Base-by-base conservation (phyloP, 129 eudicot species). In the Escallonia herrerae region DNA sequence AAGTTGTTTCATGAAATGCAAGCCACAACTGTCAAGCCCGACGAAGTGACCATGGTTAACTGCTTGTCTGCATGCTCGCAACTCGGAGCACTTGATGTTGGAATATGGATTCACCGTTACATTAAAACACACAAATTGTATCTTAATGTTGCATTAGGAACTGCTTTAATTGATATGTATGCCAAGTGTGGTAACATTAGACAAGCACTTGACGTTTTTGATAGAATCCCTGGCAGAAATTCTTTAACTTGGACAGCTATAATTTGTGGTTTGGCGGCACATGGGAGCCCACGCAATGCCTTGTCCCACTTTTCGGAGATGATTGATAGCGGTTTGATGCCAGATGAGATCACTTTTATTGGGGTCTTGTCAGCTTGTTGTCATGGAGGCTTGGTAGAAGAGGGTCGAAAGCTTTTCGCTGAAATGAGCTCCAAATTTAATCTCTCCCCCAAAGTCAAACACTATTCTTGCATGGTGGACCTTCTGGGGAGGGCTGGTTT, bases 101-200 rank as follows among this genome's bases (percentile, higher is more conserved):
- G 96, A 15, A 72, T 73, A 14, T 85, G 96, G 96, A 72, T 89
- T 54, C 96, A 89, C 59, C 70, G 5, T 43, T 83, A 79, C 79
- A 78, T 80, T 14, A 50, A 74, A n/a, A 80, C 58, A 67, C 74
- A 85, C 60, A 76, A 76, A 49, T 79, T 85, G 42, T 56, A 69
- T 12, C 37, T 82, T 3, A 85, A 68, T 52, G 87, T 76, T 59
- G 76, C 80, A 37, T 63, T 89, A 49, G 90, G 87, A 41, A 89
- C 94, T 14, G 83, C 94, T n/a, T 63, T 89, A 46, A 82, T 85
- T 5, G 94, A 89, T 70, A 89, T 89, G 96, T 89, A 89, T 67
- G 87, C 87, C 51, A 85, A 85, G 68, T 89, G 96, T 52, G 96
- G 94, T 33, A 82, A 80, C 66, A 83, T 89, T 6, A 22, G 59